phyloP scores from a whole-genome alignment of 1,284 basidiomycete genomes.

The Pseudozyma thailandica region DNA sequence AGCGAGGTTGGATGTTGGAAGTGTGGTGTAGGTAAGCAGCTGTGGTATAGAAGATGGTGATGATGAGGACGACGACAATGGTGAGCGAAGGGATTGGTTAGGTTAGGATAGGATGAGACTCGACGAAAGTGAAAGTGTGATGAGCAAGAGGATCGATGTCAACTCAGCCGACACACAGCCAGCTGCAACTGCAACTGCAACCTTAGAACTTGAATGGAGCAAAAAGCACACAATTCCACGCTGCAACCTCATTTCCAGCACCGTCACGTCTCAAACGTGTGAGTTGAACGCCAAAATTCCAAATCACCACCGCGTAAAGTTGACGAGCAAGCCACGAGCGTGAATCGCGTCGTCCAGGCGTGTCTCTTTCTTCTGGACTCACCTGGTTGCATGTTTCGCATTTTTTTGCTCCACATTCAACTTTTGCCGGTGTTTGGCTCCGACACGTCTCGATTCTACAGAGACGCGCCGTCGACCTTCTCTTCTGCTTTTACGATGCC shows the following conservation, averaged over 20 bases:
- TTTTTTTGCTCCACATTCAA: conserved; percentile 4
- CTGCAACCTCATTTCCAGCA: no score
- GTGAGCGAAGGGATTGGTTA: conserved; percentile 1
- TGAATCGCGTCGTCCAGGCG: conserved; percentile 1
- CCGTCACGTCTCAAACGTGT: background rate
- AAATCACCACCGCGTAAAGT: background rate
- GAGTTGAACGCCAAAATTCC: conserved; percentile 7
- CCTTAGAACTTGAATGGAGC: no score
- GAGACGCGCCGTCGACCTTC: background rate
- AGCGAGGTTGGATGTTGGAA: no score
- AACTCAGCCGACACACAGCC: background rate
- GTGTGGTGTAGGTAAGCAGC: no score
- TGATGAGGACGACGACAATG: background rate
- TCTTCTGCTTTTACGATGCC: background rate
- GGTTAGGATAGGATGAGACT: conserved; percentile 7
- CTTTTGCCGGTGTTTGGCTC: background rate
- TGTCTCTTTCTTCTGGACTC: background rate
- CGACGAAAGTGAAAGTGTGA: background rate
- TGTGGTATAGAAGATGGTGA: background rate
- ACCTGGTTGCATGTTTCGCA: background rate
- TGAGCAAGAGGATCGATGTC: conserved; percentile 18
- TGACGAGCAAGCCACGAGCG: no score
- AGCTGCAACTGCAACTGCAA: no score
- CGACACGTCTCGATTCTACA: conserved; percentile 5
- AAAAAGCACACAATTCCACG: no score